phyloP scores from a whole-genome alignment of 345 rosid species.

The Triadica sebifera region DNA sequence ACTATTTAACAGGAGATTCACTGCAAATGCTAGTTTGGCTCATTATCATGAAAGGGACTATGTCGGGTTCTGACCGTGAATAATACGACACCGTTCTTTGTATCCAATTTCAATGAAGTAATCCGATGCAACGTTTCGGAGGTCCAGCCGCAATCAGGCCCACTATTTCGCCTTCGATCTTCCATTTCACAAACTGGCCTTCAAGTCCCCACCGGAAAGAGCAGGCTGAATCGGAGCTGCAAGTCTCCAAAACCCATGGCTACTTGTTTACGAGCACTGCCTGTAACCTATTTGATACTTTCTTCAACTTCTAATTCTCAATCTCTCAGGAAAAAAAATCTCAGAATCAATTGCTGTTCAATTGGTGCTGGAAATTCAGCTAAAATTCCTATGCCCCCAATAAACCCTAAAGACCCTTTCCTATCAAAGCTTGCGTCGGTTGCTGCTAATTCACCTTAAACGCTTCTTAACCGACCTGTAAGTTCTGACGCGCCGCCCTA shows the following conservation, averaged over 20 bases:
- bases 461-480: constrained; percentile 43
- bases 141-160: not conserved
- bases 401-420: constrained; percentile 79
- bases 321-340: constrained; percentile 28
- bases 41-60: too few relatives aligned
- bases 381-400: constrained; percentile 61
- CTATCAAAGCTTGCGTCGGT: constrained; percentile 56
- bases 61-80: too few relatives aligned
- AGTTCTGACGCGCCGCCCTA: constrained; percentile 60
- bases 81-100: not conserved
- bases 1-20: too few relatives aligned
- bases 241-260: constrained; percentile 37
- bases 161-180: not conserved
- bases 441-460: constrained; percentile 60
- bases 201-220: not conserved
- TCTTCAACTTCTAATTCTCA: constrained; percentile 27
- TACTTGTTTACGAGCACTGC: constrained; percentile 41
- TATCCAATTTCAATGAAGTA: not conserved
- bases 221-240: not conserved
- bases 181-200: not conserved
- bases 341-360: constrained; percentile 37
- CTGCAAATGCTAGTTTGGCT: too few relatives aligned
- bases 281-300: constrained; percentile 39
- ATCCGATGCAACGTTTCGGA: not conserved
- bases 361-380: constrained; percentile 43